phyloP scores from a whole-genome alignment of 768 basidiomycete species.

The Tricholoma terreum region DNA sequence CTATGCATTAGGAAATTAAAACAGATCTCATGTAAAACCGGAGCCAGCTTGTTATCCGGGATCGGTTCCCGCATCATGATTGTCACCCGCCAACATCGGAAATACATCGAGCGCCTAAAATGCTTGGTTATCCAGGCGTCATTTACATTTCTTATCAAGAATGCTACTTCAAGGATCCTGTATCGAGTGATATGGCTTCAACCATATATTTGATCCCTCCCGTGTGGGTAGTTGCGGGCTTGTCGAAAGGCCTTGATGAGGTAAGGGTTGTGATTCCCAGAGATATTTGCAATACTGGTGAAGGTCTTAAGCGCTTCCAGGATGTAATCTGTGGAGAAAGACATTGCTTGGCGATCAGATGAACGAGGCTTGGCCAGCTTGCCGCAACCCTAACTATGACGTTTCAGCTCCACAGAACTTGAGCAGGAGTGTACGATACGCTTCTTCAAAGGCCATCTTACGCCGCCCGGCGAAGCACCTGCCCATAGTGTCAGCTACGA shows the following conservation, averaged over 20 bases:
- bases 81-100: constrained; percentile 65
- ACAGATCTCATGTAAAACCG: constrained; percentile 40
- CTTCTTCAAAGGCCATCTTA: constrained; percentile 80
- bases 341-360: constrained; percentile 74
- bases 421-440: constrained; percentile 42
- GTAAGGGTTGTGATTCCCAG: too few relatives aligned
- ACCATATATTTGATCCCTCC: too few relatives aligned
- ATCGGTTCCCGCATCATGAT: constrained; percentile 62
- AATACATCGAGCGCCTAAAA: constrained; percentile 61
- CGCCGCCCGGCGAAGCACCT: constrained; percentile 62
- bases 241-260: too few relatives aligned
- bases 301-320: too few relatives aligned
- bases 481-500: background rate
- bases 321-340: constrained; percentile 14
- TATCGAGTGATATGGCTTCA: too few relatives aligned
- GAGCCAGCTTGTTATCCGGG: constrained; percentile 49
- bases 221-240: too few relatives aligned
- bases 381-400: constrained; percentile 50
- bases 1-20: too few relatives aligned
- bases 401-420: background rate
- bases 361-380: constrained; percentile 56
- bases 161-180: too few relatives aligned
- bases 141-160: too few relatives aligned
- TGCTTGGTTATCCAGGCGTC: too few relatives aligned
- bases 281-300: too few relatives aligned